Evolutionary conservation across 1,284 basidiomycete genomes (phyloP), one percentile per base, ranked within the genome.

Genomic region (Sporisorium exsertum): DNA sequence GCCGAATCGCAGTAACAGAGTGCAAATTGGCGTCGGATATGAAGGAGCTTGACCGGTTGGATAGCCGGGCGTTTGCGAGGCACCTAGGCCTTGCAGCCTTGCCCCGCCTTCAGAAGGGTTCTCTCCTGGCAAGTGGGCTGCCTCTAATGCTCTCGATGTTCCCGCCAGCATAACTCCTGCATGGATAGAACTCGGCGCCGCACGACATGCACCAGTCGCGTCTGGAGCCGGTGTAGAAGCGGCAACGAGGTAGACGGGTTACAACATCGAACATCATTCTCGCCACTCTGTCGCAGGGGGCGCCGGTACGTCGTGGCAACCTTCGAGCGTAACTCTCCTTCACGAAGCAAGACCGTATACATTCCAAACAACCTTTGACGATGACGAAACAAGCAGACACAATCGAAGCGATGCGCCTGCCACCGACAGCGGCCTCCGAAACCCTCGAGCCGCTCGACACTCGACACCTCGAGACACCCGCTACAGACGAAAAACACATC

Each of bases 1-100:
- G 15, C 15, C 16, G 24, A 42, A 27, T 12, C 24, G 42, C 26
- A n/a, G 50, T 51, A 43, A 64, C 56, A 58, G 16, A 27, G 33
- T 24, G 18, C 4, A 27, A 18, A 16, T 12, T 18, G 13, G 26
- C 4, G 26, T 49, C 40, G 52, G 37, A 7, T 2, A 10, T 10
- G 8, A 5, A 3, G 40, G 57, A 54, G 54, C 53, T 65, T 43
- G 40, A 59, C 29, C 63, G 52, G 63, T 35, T n/a, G 15, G 18
- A 37, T 55, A 42, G 33, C 56, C 33, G 56, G n/a, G 55, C 10
- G 8, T 35, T 32, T 32, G 10, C 29, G 29, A 32, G 29, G 5
- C 10, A 32, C 29, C 10, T 5, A 10, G 29, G 29, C 5, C 10
- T 5, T 32, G 29, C 29, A 32, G 5, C 29, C 29, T 32, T 32